Evolutionary conservation across 2,329 filamentous ascomycete species (phyloP).

Genomic region (Hypoxylon rubiginosum): DNA sequence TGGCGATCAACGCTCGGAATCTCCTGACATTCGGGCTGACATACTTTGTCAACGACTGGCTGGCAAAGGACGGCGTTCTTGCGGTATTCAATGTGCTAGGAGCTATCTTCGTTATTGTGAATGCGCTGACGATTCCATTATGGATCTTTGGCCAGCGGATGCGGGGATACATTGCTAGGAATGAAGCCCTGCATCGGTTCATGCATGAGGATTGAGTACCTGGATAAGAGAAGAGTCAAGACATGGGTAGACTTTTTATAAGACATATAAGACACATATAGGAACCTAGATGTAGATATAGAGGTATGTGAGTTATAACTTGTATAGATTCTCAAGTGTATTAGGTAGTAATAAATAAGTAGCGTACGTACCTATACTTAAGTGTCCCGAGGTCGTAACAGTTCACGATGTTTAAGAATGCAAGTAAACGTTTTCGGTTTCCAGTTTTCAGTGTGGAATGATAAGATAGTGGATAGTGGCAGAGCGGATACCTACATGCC

Average conservation of each 20-base stretch:
- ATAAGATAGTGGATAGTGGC: slow-evolving; percentile 1
- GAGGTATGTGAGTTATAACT: not conserved
- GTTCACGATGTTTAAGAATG: not conserved
- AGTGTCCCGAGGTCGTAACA: too few species aligned
- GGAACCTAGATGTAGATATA: not conserved
- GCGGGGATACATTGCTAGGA: slow-evolving; percentile 59
- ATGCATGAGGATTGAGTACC: slow-evolving; percentile 47
- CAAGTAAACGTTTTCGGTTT: slow-evolving; percentile 1
- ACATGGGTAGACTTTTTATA: not conserved
- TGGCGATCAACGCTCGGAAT: slow-evolving; percentile 65
- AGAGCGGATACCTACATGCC: too few species aligned
- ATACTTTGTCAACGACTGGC: slow-evolving; percentile 59
- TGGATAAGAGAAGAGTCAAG: too few species aligned
- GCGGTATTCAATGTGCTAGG: slow-evolving; percentile 57
- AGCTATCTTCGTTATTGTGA: slow-evolving; percentile 59
- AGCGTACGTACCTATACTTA: too few species aligned
- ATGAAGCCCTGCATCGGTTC: slow-evolving; percentile 48
- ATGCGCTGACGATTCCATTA: slow-evolving; percentile 61
- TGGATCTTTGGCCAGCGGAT: slow-evolving; percentile 65
- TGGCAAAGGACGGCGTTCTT: slow-evolving; percentile 53
- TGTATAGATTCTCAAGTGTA: not conserved
- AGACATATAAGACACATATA: too few species aligned
- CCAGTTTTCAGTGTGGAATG: not conserved
- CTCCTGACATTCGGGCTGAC: slow-evolving; percentile 62
- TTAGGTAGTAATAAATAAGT: not conserved